phyloP scores from a whole-genome alignment of 441 rosid species.

The Croton laevigatus region DNA sequence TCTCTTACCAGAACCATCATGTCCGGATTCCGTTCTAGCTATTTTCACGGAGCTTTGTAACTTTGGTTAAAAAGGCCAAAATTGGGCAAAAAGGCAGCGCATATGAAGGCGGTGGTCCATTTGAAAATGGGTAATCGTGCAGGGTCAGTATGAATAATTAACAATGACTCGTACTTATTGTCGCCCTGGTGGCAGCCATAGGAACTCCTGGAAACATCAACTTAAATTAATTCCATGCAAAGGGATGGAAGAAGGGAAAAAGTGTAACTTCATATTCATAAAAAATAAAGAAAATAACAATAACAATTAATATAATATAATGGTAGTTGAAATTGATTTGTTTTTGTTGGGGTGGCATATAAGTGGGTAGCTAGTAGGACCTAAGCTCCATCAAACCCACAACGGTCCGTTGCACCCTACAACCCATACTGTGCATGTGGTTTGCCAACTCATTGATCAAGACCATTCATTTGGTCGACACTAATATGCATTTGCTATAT shows the following conservation, averaged over 20 bases:
- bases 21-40: too few species aligned
- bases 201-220: conserved; percentile 19
- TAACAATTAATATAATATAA: background rate
- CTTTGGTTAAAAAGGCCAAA: background rate
- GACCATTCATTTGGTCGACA: conserved; percentile 30
- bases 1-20: too few species aligned
- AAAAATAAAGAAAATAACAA: background rate
- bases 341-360: conserved; percentile 12
- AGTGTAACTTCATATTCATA: background rate
- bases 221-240: background rate
- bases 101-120: conserved; percentile 10
- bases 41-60: too few species aligned
- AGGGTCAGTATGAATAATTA: conserved; percentile 10
- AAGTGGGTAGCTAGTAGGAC: conserved; percentile 15
- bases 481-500: background rate
- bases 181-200: conserved; percentile 15
- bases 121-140: conserved; percentile 14
- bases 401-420: conserved; percentile 32
- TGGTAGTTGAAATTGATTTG: background rate
- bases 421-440: conserved; percentile 43
- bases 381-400: conserved; percentile 19
- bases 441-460: conserved; percentile 44
- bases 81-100: background rate
- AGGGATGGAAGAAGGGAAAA: background rate
- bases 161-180: conserved; percentile 13